Conservation (phyloP, 345 rosid genomes). For the Balakata baccata region DNA sequence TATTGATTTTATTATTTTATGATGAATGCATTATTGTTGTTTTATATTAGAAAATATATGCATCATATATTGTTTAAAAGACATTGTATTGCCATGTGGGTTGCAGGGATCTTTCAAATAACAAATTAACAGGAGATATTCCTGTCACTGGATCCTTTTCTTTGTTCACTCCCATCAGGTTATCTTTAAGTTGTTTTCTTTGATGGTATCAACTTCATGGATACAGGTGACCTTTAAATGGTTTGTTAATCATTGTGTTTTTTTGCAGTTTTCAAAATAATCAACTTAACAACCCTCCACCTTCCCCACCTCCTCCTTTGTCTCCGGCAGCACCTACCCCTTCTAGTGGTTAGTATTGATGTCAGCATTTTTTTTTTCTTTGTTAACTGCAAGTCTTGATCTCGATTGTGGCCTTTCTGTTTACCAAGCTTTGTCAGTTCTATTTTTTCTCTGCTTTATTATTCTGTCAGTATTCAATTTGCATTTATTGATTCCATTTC, state of each 20-base stretch:
- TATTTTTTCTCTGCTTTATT: not conserved
- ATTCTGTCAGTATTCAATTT: not conserved
- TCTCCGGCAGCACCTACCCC: conserved; percentile 31
- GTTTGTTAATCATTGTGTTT: conserved; percentile 27
- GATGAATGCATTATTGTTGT: not conserved
- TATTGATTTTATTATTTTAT: not conserved
- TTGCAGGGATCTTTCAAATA: conserved; percentile 84
- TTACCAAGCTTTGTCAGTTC: not conserved
- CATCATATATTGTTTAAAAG: conserved; percentile 3
- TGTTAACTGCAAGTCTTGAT: too few relatives aligned
- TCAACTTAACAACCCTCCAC: conserved; percentile 20
- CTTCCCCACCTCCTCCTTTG: conserved; percentile 57
- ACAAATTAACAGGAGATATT: conserved; percentile 53
- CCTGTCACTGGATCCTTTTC: conserved; percentile 85
- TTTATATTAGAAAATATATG: not conserved
- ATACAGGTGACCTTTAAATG: conserved; percentile 10
- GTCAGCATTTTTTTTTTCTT: conserved; percentile 1
- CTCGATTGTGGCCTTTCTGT: too few relatives aligned
- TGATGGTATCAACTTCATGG: conserved; percentile 3
- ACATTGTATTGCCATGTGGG: conserved; percentile 17
- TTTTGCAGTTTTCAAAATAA: conserved; percentile 62
- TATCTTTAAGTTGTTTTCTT: conserved; percentile 18
- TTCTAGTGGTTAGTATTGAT: conserved; percentile 44
- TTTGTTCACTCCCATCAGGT: conserved; percentile 74
- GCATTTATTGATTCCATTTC: not conserved